Conservation (phyloP, 257 asterid species). For the Thymus quinquecostatus region DNA sequence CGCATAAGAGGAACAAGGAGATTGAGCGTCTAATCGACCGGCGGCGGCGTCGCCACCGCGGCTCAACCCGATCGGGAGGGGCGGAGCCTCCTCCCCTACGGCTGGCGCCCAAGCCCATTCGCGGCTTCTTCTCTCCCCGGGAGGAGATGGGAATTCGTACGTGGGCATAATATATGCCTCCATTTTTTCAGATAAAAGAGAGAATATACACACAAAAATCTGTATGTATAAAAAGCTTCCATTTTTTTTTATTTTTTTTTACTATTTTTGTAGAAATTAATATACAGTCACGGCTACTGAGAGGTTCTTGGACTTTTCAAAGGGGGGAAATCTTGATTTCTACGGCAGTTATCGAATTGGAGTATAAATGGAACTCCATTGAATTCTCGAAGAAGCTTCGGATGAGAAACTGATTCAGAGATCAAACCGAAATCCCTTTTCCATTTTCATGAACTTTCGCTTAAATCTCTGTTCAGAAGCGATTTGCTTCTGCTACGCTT, state of each 20-base stretch:
- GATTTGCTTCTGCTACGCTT: background rate
- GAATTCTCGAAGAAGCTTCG: background rate
- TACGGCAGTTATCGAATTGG: slow-evolving; percentile 1
- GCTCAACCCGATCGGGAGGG: slow-evolving; percentile 27
- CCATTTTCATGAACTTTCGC: background rate
- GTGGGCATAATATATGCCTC: background rate
- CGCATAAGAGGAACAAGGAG: slow-evolving; percentile 45
- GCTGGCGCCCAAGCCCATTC: slow-evolving; percentile 43
- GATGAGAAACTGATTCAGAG: background rate
- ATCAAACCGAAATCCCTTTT: background rate
- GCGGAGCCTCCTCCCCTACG: slow-evolving; percentile 32
- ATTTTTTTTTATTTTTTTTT: background rate
- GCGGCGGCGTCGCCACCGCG: slow-evolving; percentile 32
- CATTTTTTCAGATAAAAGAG: background rate
- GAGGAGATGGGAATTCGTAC: slow-evolving; percentile 11
- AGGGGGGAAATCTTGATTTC: slow-evolving; percentile 9
- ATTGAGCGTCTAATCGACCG: slow-evolving; percentile 33
- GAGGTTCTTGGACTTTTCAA: background rate
- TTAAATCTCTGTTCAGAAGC: slow-evolving; percentile 5
- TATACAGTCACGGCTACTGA: no score
- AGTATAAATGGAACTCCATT: background rate
- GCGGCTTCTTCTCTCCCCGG: slow-evolving; percentile 24
- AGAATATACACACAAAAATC: background rate
- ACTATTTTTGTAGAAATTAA: no score
- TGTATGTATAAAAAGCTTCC: background rate